Base-by-base conservation (phyloP, 176 grass and related monocot species). In the Bothriochloa decipiens region DNA sequence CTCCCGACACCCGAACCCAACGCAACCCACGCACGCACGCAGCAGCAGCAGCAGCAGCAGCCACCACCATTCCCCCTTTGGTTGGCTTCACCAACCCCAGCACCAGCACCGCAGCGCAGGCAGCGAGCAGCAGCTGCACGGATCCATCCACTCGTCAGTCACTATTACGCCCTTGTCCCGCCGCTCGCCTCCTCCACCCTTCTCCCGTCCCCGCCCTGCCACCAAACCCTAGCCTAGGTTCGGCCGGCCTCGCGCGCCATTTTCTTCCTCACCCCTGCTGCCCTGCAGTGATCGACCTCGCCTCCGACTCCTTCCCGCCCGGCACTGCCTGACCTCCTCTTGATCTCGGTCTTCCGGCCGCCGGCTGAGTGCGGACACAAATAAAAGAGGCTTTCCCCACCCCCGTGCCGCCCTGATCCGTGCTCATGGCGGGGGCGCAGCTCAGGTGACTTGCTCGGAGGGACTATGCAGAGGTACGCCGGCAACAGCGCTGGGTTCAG, bases 391-490 rank as follows among this genome's bases (percentile, higher is more conserved):
- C 53, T 9, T 57, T 13, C 67, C 20, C 20, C 35, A 8, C 8
- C 35, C 33, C 8, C 4, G n/a, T 4, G 22, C 36, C 49, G 20
- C 3, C 37, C 47, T 65, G 25, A 55, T 86, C 75, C 32, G 37
- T 65, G 60, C 39, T 84, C 63, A 92, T 89, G 70, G 39, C 83
- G 60, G 77, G 72, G 61, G 81, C 87, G 83, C 82, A 61, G 72
- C 90, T 84, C 87, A 74, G 53, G 72, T 89, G 88, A 82, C 83
- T 82, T 80, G 85, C 90, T 47, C 36, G 92, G 75, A 0, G 88
- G 3, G 86, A 84, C 86, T 55, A 98, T 98, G 95, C 95, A 98
- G 82, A 93, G 95, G 88, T 93, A 91, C 80, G 73, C 91, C 58
- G 81, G 85, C 87, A 87, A 78, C 85, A 91, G 66, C 68, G 65